phyloP scores from a whole-genome alignment of 2,329 filamentous ascomycete genomes.

The Neurospora crassa region DNA sequence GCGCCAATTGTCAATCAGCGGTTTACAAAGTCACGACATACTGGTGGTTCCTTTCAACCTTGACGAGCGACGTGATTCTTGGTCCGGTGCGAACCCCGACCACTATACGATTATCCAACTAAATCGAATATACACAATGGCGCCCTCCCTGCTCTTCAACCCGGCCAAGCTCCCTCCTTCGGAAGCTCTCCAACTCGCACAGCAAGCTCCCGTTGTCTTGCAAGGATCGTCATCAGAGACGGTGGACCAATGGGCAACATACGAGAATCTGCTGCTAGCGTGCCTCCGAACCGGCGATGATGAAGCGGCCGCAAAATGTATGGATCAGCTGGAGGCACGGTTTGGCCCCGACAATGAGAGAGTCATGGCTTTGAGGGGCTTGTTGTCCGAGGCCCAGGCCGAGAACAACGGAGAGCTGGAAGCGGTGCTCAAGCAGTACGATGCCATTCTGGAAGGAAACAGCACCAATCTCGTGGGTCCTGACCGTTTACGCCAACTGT shows the following conservation, averaged over 20 bases:
- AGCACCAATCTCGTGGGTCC: slow-evolving; percentile 69
- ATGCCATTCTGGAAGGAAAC: slow-evolving; percentile 62
- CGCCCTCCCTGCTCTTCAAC: slow-evolving; percentile 44
- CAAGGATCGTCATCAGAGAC: slow-evolving; percentile 54
- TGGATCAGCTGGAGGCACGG: slow-evolving; percentile 65
- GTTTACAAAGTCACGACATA: not conserved
- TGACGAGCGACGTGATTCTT: not conserved
- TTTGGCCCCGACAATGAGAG: slow-evolving; percentile 82
- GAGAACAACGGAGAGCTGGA: slow-evolving; percentile 55
- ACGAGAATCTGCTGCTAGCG: slow-evolving; percentile 79
- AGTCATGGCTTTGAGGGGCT: slow-evolving; percentile 70
- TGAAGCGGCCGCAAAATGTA: slow-evolving; percentile 61
- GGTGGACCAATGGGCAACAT: slow-evolving; percentile 70
- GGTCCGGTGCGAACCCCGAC: not conserved
- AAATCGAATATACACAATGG: slow-evolving; percentile 29
- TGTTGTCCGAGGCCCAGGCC: slow-evolving; percentile 78
- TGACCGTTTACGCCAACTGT: not conserved
- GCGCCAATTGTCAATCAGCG: not conserved
- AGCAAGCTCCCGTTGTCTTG: slow-evolving; percentile 47
- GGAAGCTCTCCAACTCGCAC: slow-evolving; percentile 48
- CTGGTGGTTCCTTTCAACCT: not conserved
- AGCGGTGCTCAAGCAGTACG: slow-evolving; percentile 65
- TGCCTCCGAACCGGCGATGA: slow-evolving; percentile 82
- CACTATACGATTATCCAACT: no score
- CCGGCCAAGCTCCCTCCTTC: slow-evolving; percentile 46